Evolutionary conservation across 371 early-diverging fungal species (phyloP), one percentile per base, ranked within the genome.

Genomic region (Umbelopsis sp.): DNA sequence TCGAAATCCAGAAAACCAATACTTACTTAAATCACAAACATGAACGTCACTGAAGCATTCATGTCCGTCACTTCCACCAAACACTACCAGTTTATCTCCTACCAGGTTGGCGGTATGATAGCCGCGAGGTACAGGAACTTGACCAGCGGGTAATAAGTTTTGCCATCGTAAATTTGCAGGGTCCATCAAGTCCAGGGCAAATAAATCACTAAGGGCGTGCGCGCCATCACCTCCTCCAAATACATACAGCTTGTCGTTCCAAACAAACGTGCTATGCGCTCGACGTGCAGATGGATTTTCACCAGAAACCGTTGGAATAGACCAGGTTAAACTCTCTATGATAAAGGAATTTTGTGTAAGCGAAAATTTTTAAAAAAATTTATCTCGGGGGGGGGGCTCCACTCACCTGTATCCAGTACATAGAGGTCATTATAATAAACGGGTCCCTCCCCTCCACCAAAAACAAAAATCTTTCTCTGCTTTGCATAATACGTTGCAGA

Each of bases 161-260:
- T 76, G 69, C 91, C 91, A 91, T 50, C 70, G 69, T 24, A 85
- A 74, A 35, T 81, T 79, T 1, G 74, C 63, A 37, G 79, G 68
- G 64, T 80, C 69, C n/a, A 70, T 35, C 16, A 80, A 70, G 62
- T 83, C 77, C 65, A 92, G 77, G 10, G 80, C 76, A 68, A 86
- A 87, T 10, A 94, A 73, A 71, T 91, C 93, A 66, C 85, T 86
- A 50, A 96, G 75, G 1, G 94, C 91, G 64, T 74, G 72, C 14
- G 83, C 79, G 3, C 96, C 96, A 75, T 96, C 94, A 11, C 96
- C 96, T 16, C 96, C 96, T 22, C 94, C 95, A 82, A 94, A 94
- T 16, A 96, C 72, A 74, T 94, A 95, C 24, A 95, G 70, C 4
- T 73, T 69, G 37, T 86, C 80, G 50, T 89, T 81, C 80, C 93